phyloP scores from a whole-genome alignment of 306 rosid genomes.

The Gastrolobium bilobum region DNA sequence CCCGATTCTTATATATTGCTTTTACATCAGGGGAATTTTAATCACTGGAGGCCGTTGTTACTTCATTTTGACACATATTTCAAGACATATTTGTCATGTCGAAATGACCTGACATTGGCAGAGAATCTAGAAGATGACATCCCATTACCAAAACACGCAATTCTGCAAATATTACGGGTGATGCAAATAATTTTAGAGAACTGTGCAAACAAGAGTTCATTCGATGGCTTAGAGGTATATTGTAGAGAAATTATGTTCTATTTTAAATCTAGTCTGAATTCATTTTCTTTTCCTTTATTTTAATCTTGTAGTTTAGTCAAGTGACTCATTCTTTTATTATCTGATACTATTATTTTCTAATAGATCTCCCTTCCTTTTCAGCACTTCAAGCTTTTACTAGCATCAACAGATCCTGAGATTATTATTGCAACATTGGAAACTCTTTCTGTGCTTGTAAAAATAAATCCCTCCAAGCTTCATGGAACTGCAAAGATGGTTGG shows the following conservation, averaged over 20 bases:
- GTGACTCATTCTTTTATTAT: constrained; percentile 16
- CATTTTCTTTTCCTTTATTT: constrained; percentile 6
- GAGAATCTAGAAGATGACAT: constrained; percentile 86
- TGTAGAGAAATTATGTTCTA: constrained; percentile 29
- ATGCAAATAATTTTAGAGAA: constrained; percentile 93
- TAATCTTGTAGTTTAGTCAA: constrained; percentile 23
- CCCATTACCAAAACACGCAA: constrained; percentile 87
- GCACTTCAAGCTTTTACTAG: constrained; percentile 94
- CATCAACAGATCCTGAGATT: constrained; percentile 94
- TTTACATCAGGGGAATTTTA: constrained; percentile 87
- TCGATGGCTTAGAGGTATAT: constrained; percentile 96
- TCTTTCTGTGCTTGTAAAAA: constrained; percentile 88
- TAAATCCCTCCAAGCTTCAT: constrained; percentile 93
- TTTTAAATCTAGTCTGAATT: constrained; percentile 24
- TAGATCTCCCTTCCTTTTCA: constrained; percentile 52
- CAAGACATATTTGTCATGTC: constrained; percentile 84
- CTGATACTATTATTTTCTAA: constrained; percentile 23
- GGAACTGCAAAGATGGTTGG: constrained; percentile 93
- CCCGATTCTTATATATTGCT: constrained; percentile 43
- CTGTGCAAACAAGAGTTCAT: constrained; percentile 90
- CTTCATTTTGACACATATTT: constrained; percentile 94
- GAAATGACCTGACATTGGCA: constrained; percentile 89
- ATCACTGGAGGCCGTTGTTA: constrained; percentile 96
- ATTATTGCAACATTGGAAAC: constrained; percentile 89
- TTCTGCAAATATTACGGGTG: constrained; percentile 92